Base-by-base conservation (phyloP, 306 rosid species). In the Castanospermum australe region DNA sequence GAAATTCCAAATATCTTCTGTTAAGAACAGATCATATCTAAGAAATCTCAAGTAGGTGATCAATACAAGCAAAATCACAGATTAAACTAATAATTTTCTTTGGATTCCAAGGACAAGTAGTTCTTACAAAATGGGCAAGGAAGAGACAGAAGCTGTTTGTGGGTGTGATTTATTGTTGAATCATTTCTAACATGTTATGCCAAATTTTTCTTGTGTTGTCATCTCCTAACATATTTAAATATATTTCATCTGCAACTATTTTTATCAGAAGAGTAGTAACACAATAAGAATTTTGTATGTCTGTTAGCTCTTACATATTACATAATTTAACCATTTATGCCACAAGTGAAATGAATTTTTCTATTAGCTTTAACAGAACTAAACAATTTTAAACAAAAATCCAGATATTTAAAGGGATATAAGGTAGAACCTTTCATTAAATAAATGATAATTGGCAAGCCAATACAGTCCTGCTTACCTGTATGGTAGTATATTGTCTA, bases 1-100 rank as follows among this genome's bases (percentile, higher is more conserved):
- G 65, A 67, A 52, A 78, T 42, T 33, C 47, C 44, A 78, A 79
- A 70, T 44, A 67, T 33, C 52, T 66, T 50, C 44, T 10, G 38
- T 51, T 72, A 36, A 73, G 68, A 56, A 77, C 18, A 32, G 13
- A 20, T 67, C 30, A 59, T 39, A n/a, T 22, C 77, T 60, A 25
- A 54, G 63, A 81, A 71, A 66, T 66, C 35, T 66, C 75, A 60
- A n/a, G 73, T 48, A 24, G 41, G 74, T 4, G 44, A 15, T 12
- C 28, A 84, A 5, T 65, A 33, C 45, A 2, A n/a, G 33, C 20
- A 24, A 69, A 50, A 30, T 30, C 17, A 50, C 44, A 15, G 44
- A 25, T n/a, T 69, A 47, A 71, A 62, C 21, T 68, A 18, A 36
- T n/a, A 77, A 51, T 52, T 62, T 25, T 48, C 51, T 12, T 65